Base-by-base conservation (phyloP, 805 yeast genomes). In the Hanseniaspora lindneri region DNA sequence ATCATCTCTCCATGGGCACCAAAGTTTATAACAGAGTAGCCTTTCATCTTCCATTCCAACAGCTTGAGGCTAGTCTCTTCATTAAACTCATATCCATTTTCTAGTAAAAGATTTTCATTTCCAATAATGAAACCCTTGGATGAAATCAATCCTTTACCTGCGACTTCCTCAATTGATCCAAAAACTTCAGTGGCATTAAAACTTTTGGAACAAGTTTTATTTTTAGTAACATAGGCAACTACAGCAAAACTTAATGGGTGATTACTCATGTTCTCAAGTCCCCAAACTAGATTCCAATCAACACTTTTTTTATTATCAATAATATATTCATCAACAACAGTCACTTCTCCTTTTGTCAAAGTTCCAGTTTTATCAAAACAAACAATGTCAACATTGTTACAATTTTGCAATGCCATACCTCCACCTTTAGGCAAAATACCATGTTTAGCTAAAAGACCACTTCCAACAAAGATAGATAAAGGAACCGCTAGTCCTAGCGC, bases 401-500 rank as follows among this genome's bases (percentile, higher is more conserved):
- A 88, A 57, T 83, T 85, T 62, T 83, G 87, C 58, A 83, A 81
- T 2, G 89, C 86, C 41, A 76, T 79, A 29, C 92, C 92, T 5
- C 92, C 92, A 16, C 89, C 89, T 54, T 80, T 73, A 1, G 83
- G 86, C 33, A 83, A 66, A 44, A 83, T 77, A 19, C 89, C 92
- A 58, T 76, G 65, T 57, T 77, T 79, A 13, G 92, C 92, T 32
- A 88, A 86, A 44, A 83, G 60, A 0, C 89, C 86, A 16, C 85
- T 70, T 2, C 92, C 92, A 11, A 83, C 86, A 66, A 79, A 81
- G 35, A 83, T 60, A 0, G 92, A 89, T 1, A 89, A 82, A 1
- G 92, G 92, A 1, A 89, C 92, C 21, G 92, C 92, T 20, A 83
- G 66, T 1, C 89, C 92, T 55, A 83, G 75, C 1, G 89, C 94